Percentiles rank a stretch among this genome's conserved stretches.
Conservation (phyloP, 2,329 filamentous ascomycete genomes). For the Fusarium mundagurra region DNA sequence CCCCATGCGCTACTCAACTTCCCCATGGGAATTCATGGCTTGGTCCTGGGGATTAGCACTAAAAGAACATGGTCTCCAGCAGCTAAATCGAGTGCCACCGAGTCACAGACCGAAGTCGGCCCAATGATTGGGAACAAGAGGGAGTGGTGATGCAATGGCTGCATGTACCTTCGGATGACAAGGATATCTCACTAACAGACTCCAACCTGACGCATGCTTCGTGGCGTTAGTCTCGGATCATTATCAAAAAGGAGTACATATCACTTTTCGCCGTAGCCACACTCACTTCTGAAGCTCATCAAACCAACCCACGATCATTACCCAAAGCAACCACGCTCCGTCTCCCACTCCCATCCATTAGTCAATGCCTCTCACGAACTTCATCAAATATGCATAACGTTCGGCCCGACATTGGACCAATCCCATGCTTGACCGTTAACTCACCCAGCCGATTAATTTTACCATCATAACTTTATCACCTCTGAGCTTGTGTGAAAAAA, state of each 20-base stretch:
- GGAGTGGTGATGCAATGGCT: slow-evolving; percentile 2
- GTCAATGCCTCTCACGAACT: slow-evolving; percentile 1
- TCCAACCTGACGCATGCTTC: rapidly evolving
- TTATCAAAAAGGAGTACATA: rapidly evolving
- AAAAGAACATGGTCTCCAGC: not conserved
- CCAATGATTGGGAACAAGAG: not conserved
- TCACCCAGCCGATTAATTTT: not conserved
- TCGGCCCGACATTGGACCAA: slow-evolving; percentile 23
- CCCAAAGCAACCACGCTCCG: not conserved
- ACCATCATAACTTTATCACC: not conserved
- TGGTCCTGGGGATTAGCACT: slow-evolving; percentile 17
- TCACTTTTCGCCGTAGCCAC: not conserved
- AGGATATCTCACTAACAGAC: not conserved
- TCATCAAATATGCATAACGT: slow-evolving; percentile 14
- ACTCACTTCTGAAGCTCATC: not conserved
- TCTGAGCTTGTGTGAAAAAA: not conserved
- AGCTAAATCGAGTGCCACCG: slow-evolving; percentile 26
- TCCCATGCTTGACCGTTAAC: not conserved
- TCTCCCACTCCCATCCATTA: not conserved
- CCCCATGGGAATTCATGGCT: slow-evolving; percentile 25
- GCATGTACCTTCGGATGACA: not conserved
- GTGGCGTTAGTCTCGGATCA: not conserved
- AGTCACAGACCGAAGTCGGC: slow-evolving; percentile 22
- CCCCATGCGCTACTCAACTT: slow-evolving; percentile 8
- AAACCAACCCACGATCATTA: slow-evolving; percentile 10